Base-by-base conservation (phyloP, 306 rosid genomes). In the Hylodesmum podocarpum region DNA sequence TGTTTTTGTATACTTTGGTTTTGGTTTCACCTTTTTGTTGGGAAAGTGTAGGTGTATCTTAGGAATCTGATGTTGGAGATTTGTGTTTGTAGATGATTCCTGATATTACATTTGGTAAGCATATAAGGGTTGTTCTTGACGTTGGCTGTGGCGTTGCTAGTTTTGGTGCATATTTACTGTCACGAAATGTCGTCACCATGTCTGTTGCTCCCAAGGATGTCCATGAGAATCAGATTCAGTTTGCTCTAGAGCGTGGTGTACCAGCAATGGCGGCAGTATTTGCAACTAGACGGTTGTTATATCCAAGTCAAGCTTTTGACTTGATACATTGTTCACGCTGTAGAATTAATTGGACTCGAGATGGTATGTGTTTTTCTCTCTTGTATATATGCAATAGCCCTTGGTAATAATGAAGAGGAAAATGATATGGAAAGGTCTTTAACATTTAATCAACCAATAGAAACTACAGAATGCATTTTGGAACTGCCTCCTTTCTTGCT, bases 171-270 rank as follows among this genome's bases (percentile, higher is more conserved):
- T 95, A 92, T 78, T 75, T 95, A 73, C 68, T 95, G 25, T 85
- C 90, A n/a, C 86, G 96, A 54, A 82, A 90, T 85, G 98, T 95
- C 10, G 27, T 89, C 41, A 87, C 98, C 15, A 59, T 95, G 97
- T 95, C 98, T 2, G 28, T 95, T 84, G 98, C 97, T 63, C 98
- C 98, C 22, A 95, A 89, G 83, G 98, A 95, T 82, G 93, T 95
- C 70, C 98, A 95, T 53, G 98, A 95, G 83, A 94, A 94, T 77
- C 98, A 94, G 86, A 92, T 94, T 80, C 98, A 94, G 62, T 92
- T 92, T 81, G 97, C 98, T 73, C 97, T 95, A 34, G 98, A 95
- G 82, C 98, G 98, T n/a, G 96, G 97, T 8, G 97, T 95, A 21
- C 98, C 98, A 2, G 98, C 98, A 70, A 90, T 95, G 98, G 92